Base-by-base conservation (phyloP, 306 rosid species). In the Cucurbita argyrosperma region DNA sequence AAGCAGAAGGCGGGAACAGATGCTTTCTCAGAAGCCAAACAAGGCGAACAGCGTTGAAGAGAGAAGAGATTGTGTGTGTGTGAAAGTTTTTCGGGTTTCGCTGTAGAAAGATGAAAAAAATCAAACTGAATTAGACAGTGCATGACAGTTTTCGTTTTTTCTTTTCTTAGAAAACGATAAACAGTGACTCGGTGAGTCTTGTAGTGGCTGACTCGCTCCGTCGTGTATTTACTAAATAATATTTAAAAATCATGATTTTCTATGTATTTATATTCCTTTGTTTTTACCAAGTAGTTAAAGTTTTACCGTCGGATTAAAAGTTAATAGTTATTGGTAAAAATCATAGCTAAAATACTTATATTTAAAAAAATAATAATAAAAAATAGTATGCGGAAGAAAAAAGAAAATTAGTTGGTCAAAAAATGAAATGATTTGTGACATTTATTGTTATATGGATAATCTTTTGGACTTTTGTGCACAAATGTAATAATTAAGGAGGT, bases 91-190 rank as follows among this genome's bases (percentile, higher is more conserved):
- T 76, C 39, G 45, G 77, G 72, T 70, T 63, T 57, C 15, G 72
- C 10, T 49, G 74, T 69, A 69, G 49, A 69, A 69, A 69, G 74
- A 69, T 14, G 23, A 26, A 68, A 13, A 49, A 68, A 67, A 67
- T 54, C 72, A 67, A 69, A 45, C 74, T 69, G 74, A 69, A 21
- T 49, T 69, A 21, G 58, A 58, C 74, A 69, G 74, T 26, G 74
- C 15, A 42, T 5, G 57, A 69, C 74, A 69, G 74, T 69, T 49
- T 49, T 69, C 57, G 43, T 43, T 67, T 69, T 45, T 5, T 10
- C 19, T 69, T 49, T 69, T 49, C 58, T 69, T 69, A 69, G 74
- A 49, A 49, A 52, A 52, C 50, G 58, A 47, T 49, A 13, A 69
- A 69, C 43, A 23, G 74, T 8, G 59, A 69, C 72, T 46, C 72